Conservation (phyloP, 2,329 filamentous ascomycete genomes). For the Penicillium sp. region DNA sequence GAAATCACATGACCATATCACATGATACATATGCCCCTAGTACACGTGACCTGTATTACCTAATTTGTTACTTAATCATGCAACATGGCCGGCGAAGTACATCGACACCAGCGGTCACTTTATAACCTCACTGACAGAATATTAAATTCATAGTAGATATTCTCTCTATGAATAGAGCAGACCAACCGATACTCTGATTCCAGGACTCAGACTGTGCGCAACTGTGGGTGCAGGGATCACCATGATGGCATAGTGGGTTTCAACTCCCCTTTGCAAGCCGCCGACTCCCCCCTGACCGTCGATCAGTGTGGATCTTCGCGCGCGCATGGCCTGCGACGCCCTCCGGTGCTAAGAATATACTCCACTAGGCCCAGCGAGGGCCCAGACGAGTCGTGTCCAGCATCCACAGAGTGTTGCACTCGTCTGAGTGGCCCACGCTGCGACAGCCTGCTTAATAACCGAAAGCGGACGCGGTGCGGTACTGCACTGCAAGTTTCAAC, state of each 20-base stretch:
- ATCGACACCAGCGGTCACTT: too few species aligned
- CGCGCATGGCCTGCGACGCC: slow-evolving; percentile 2
- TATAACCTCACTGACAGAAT: too few species aligned
- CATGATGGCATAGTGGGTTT: slow-evolving; percentile 18
- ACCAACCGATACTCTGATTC: too few species aligned
- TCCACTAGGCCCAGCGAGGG: background rate
- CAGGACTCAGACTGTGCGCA: too few species aligned
- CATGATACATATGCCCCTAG: slow-evolving; percentile 10
- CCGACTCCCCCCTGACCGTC: slow-evolving; percentile 14
- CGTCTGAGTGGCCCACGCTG: slow-evolving; percentile 11
- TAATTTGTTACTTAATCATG: background rate
- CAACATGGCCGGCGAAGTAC: background rate
- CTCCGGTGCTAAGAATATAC: background rate
- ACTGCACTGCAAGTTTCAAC: slow-evolving; percentile 13
- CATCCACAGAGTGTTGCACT: background rate
- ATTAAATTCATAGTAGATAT: too few species aligned
- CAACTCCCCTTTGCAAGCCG: background rate
- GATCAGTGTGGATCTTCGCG: slow-evolving; percentile 14
- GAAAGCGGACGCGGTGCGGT: slow-evolving; percentile 23
- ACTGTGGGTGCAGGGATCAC: slow-evolving; percentile 19
- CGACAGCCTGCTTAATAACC: slow-evolving; percentile 23
- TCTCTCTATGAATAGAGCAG: too few species aligned
- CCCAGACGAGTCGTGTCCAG: background rate
- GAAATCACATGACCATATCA: slow-evolving; percentile 18
- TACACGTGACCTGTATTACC: background rate